Base-by-base conservation (phyloP, 768 basidiomycete genomes). In the Podaxis mareebaensis region DNA sequence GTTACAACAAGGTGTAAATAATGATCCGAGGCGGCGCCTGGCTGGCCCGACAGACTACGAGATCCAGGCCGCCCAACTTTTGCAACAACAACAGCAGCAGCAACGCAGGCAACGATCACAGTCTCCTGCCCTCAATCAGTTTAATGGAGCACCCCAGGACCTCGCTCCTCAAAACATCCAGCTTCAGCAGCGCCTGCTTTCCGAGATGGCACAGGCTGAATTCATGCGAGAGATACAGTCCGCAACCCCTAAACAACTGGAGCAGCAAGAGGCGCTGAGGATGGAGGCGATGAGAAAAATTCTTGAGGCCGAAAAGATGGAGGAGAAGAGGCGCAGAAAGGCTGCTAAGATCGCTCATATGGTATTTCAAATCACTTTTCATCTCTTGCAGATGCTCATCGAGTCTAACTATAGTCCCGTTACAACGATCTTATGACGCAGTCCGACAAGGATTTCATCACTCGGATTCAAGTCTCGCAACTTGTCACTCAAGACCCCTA, bases 401-500 rank as follows among this genome's bases (percentile, higher is more conserved):
- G 68, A 7, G 71, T 62, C 20, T 66, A 61, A 61, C 40, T 58
- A 86, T 58, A 95, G 94, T 86, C 95, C 64, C 88, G 92, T 64
- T 95, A 95, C 71, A 96, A 96, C 68, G 93, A 95, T 73, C 82
- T 96, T 40, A 96, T 96, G 95, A 95, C 94, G 3, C 94, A 95
- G 76, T 95, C 93, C 11, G 97, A 99, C 81, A 99, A 99, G 78
- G 97, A 99, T 72, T 99, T 99, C 73, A 99, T 99, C 77, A 99
- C 97, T 39, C 89, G 97, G 26, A 99, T 99, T 66, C 97, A 99
- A 75, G 93, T 99, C 38, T 98, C 96, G 1, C 97, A 99, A 71
- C 90, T 99, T 46, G 95, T 97, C 49, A 96, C 95, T 5, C 90
- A 93, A 70, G 97, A 99, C 76, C 97, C 97, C 0, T 99, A 96